Evolutionary conservation across 345 rosid species (phyloP).

Genomic region (Eutrema heterophyllum): DNA sequence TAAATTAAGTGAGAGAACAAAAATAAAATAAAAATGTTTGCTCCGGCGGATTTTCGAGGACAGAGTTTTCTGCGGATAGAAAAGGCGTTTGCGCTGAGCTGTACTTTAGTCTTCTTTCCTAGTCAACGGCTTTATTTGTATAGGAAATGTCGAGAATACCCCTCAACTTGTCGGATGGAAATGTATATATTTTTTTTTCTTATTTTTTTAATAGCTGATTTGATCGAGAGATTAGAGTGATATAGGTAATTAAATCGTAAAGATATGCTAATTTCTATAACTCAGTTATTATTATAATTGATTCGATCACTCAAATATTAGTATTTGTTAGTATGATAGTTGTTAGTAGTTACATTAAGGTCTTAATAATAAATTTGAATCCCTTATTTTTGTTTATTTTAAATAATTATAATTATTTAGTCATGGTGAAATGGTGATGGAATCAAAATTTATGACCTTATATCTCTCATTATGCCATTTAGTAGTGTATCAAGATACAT

Average conservation of each 20-base stretch:
- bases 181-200: background rate
- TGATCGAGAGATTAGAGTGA: background rate
- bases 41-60: background rate
- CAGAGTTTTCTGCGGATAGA: conserved; percentile 14
- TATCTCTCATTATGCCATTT: background rate
- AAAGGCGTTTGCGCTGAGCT: conserved; percentile 12
- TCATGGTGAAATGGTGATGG: too few relatives aligned
- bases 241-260: background rate
- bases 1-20: background rate
- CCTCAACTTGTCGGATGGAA: background rate
- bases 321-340: background rate
- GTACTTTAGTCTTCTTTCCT: conserved; percentile 14
- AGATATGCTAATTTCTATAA: background rate
- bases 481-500: background rate
- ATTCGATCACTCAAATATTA: background rate
- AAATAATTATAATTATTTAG: background rate
- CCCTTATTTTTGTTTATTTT: background rate
- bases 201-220: background rate
- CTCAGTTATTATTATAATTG: background rate
- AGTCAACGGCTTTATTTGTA: conserved; percentile 20
- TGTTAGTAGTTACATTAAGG: background rate
- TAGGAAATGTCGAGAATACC: background rate
- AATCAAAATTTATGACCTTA: background rate
- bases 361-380: background rate
- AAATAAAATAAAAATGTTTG: background rate